phyloP scores from a whole-genome alignment of 805 yeast genomes.

The Wickerhamomyces hampshirensis region DNA sequence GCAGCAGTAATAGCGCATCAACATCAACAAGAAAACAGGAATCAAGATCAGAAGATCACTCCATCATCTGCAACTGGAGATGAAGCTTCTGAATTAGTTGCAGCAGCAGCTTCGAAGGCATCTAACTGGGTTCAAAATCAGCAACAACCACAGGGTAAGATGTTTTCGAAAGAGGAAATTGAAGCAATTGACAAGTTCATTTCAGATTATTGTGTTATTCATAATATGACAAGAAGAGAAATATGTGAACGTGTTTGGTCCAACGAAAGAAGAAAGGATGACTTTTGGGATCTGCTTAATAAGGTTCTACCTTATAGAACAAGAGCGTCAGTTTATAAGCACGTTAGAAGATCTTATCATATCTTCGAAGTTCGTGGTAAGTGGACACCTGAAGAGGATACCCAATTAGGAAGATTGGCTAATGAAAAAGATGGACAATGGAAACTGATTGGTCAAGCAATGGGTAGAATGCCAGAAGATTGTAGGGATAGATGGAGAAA shows the following conservation, averaged over 20 bases:
- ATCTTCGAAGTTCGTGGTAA: conserved; percentile 83
- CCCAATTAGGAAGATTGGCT: conserved; percentile 55
- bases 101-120: conserved; percentile 41
- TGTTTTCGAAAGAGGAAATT: conserved; percentile 62
- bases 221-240: conserved; percentile 58
- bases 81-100: conserved; percentile 37
- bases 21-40: conserved; percentile 4
- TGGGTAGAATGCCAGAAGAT: conserved; percentile 97
- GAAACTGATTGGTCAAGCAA: conserved; percentile 73
- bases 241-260: conserved; percentile 87
- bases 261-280: conserved; percentile 77
- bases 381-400: conserved; percentile 85
- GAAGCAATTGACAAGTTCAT: conserved; percentile 71
- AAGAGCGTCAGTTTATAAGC: conserved; percentile 87
- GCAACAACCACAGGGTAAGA: conserved; percentile 12
- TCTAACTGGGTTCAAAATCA: conserved; percentile 20
- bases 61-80: conserved; percentile 3
- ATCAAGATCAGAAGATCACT: too few species aligned
- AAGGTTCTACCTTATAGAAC: conserved; percentile 80
- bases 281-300: conserved; percentile 82
- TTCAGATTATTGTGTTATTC: conserved; percentile 58
- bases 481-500: conserved; percentile 96
- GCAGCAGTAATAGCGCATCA: conserved; percentile 22
- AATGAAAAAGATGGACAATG: conserved; percentile 74
- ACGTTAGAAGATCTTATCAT: conserved; percentile 86